Conservation (phyloP, 2,329 filamentous ascomycete species). For the Xylaria sp. region DNA sequence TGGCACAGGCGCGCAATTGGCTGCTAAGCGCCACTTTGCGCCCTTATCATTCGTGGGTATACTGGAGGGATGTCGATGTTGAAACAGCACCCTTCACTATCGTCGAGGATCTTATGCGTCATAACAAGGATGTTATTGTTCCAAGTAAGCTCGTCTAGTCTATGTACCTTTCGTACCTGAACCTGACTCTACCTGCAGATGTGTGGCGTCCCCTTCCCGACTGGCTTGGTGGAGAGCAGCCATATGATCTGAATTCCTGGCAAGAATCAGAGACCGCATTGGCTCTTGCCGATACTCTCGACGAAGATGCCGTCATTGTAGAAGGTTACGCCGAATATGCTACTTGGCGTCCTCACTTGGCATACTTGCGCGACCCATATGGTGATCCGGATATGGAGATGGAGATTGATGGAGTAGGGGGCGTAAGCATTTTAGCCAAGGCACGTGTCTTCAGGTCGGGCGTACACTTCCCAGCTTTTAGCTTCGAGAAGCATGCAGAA, state of each 20-base stretch:
- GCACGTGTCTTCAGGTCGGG: slow-evolving; percentile 94
- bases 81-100: slow-evolving; percentile 98
- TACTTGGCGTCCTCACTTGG: slow-evolving; percentile 96
- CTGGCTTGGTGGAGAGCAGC: slow-evolving; percentile 98
- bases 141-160: slow-evolving; percentile 76
- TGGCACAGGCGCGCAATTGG: slow-evolving; percentile 99
- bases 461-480: slow-evolving; percentile 97
- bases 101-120: slow-evolving; percentile 95
- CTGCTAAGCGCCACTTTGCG: slow-evolving; percentile 90
- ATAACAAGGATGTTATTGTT: slow-evolving; percentile 98
- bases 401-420: slow-evolving; percentile 98
- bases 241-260: slow-evolving; percentile 98
- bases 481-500: slow-evolving; percentile 98
- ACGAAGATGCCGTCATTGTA: slow-evolving; percentile 98
- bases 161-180: slow-evolving; percentile 4
- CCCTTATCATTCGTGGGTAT: slow-evolving; percentile 98
- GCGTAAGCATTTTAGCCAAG: slow-evolving; percentile 96
- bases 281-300: slow-evolving; percentile 90
- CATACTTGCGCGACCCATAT: slow-evolving; percentile 95
- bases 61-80: slow-evolving; percentile 98
- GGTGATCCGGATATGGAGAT: slow-evolving; percentile 99
- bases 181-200: slow-evolving; percentile 62
- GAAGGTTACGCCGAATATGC: slow-evolving; percentile 99
- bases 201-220: slow-evolving; percentile 99
- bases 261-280: slow-evolving; percentile 98